Conservation (phyloP, 148 eudicot species). For the Dysphania ambrosioides region DNA sequence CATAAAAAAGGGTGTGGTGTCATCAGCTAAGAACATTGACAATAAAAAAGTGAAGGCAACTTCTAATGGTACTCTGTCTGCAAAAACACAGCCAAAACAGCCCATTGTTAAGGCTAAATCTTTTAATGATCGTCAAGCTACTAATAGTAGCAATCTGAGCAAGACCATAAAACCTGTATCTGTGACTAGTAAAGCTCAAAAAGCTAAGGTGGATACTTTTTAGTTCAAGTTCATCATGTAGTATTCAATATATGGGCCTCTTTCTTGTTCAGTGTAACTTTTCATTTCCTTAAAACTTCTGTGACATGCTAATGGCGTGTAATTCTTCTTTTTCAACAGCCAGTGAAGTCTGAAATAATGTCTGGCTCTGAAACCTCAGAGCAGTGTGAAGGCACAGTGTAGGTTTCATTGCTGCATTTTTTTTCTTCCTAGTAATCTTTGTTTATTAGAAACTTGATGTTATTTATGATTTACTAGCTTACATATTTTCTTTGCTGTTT, state of each 20-base stretch:
- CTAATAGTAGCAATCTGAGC: conserved; percentile 29
- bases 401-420: conserved; percentile 26
- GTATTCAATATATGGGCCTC: not conserved
- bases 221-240: conserved; percentile 14
- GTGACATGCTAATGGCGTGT: conserved; percentile 8
- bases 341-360: conserved; percentile 36
- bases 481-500: not conserved
- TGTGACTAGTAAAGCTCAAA: conserved; percentile 29
- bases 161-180: conserved; percentile 35
- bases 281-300: not conserved
- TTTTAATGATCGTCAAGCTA: conserved; percentile 39
- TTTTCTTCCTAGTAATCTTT: not conserved
- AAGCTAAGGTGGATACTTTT: conserved; percentile 41
- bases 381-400: conserved; percentile 46
- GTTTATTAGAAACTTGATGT: not conserved
- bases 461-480: not conserved
- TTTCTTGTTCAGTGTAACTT: not conserved
- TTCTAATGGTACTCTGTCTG: conserved; percentile 51
- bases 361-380: conserved; percentile 34
- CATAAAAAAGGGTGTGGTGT: conserved; percentile 20
- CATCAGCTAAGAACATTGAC: conserved; percentile 36
- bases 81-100: conserved; percentile 38
- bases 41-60: conserved; percentile 32
- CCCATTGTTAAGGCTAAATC: conserved; percentile 40
- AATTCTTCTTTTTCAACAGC: conserved; percentile 30